A percentile compares a stretch with the other conserved stretches of the same genome.
Evolutionary conservation across 495 filamentous ascomycete species (phyloP).

Genomic region (Trichocladium uniseriatum): DNA sequence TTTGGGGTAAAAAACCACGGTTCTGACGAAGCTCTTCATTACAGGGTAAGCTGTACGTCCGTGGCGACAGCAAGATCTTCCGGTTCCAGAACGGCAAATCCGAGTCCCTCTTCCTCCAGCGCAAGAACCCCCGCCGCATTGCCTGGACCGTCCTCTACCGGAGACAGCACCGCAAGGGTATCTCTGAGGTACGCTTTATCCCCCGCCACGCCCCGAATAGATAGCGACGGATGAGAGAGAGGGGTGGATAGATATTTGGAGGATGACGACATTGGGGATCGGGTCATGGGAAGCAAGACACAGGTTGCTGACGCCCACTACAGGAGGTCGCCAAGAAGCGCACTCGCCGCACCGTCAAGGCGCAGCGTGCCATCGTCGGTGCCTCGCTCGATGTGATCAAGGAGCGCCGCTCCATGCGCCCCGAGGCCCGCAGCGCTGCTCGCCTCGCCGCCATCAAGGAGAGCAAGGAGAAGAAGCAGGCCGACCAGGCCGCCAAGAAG

Average conservation of each 20-base stretch:
- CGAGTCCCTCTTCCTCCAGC: conserved; percentile 98
- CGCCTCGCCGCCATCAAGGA: conserved; percentile 87
- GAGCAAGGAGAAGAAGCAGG: conserved; percentile 94
- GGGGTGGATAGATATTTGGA: neutral
- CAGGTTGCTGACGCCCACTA: conserved; percentile 37
- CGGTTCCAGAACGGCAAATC: conserved; percentile 99
- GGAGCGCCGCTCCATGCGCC: conserved; percentile 87
- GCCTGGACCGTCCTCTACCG: conserved; percentile 97
- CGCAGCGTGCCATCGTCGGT: conserved; percentile 97
- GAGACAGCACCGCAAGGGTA: conserved; percentile 99
- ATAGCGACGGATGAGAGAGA: neutral
- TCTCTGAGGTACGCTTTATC: conserved; percentile 79
- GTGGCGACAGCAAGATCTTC: conserved; percentile 99
- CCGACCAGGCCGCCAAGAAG: conserved; percentile 86
- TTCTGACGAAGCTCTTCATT: conserved; percentile 22
- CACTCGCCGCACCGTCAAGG: conserved; percentile 94
- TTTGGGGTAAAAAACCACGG: neutral
- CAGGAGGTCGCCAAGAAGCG: conserved; percentile 99
- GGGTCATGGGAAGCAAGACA: neutral
- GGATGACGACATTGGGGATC: conserved; percentile 1
- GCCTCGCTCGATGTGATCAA: conserved; percentile 99
- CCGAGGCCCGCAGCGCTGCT: conserved; percentile 88
- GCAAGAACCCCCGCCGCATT: conserved; percentile 99
- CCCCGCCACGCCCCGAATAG: neutral
- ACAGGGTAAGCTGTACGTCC: conserved; percentile 97